Base-by-base conservation (phyloP, 805 yeast genomes). In the Saturnispora serradocipensis region DNA sequence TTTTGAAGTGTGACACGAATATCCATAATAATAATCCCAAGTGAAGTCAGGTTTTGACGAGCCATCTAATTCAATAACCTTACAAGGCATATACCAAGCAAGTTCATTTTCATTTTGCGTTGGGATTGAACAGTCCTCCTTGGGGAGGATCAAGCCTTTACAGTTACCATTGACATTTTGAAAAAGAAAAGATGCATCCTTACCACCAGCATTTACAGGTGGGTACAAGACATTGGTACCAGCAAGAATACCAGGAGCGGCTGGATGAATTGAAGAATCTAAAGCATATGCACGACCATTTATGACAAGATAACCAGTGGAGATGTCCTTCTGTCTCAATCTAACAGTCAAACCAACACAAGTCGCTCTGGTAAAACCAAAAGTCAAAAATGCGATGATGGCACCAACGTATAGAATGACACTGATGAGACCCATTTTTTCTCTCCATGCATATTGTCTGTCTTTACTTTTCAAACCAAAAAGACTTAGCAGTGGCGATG, bases 61-160 rank as follows among this genome's bases (percentile, higher is more conserved):
- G 4, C 96, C 96, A 64, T 88, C 87, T 58, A 80, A 84, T 42
- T 71, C 67, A 49, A 78, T 71, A 32, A 86, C 55, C 59, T 83
- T 81, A 72, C 99, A 93, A 3, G 99, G 98, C 84, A 90, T 88
- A 69, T 93, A 93, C 96, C 97, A 90, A 16, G 95, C 97, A 58
- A 91, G 66, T 30, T 77, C 74, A 24, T 78, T 82, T 3, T 35
- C 56, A 40, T 70, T 74, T 51, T 77, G 73, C 55, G 72, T 68
- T 1, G 97, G 97, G 53, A 90, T 90, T 0, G 84, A 60, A 59
- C 86, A 77, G 61, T 82, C 77, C 3, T 70, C 77, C 56, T 78
- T 79, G 45, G 97, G 95, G 5, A 63, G 74, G 52, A 93, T 84
- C 48, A 90, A 69, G 36, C 81, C 83, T 65, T 80, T 83, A 71